phyloP scores from a whole-genome alignment of 2,329 filamentous ascomycete genomes.

The Trematosphaeria pertusa region DNA sequence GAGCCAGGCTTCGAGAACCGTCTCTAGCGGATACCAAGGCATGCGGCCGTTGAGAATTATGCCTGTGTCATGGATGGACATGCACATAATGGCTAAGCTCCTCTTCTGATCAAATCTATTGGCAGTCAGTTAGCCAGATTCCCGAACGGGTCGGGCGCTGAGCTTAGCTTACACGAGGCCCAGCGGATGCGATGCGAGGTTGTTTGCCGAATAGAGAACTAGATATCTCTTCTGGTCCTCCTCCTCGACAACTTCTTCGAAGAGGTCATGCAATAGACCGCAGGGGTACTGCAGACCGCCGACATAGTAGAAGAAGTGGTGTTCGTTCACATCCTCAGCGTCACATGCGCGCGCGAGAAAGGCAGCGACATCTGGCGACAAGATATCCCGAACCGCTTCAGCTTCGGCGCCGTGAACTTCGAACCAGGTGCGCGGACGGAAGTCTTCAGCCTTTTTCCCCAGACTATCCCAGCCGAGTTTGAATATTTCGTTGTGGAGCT shows the following conservation, averaged over 20 bases:
- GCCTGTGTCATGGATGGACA: slow-evolving; percentile 6
- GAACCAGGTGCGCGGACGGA: slow-evolving; percentile 4
- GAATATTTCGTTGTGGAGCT: slow-evolving; percentile 14
- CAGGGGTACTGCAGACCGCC: neutral
- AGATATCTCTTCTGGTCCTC: slow-evolving; percentile 6
- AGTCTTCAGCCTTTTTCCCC: slow-evolving; percentile 1
- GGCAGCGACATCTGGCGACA: slow-evolving; percentile 2
- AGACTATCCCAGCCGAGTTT: slow-evolving; percentile 10
- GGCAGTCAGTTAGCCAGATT: neutral
- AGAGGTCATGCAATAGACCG: slow-evolving; percentile 2
- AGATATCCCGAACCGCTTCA: slow-evolving; percentile 1
- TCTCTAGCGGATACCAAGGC: slow-evolving; percentile 20
- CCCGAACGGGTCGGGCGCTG: too few relatives aligned
- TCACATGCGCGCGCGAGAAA: slow-evolving; percentile 9
- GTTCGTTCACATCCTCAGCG: neutral
- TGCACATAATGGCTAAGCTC: slow-evolving; percentile 13
- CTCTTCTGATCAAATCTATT: slow-evolving; percentile 19
- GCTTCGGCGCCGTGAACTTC: slow-evolving; percentile 2
- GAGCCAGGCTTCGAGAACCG: slow-evolving; percentile 20
- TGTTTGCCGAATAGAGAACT: slow-evolving; percentile 8
- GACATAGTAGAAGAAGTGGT: slow-evolving; percentile 11
- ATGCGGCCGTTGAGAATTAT: slow-evolving; percentile 11
- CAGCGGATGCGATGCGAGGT: slow-evolving; percentile 4
- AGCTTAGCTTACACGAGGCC: slow-evolving; percentile 13
- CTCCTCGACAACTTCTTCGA: neutral